A percentile compares a stretch with the other conserved stretches of the same genome.
Evolutionary conservation across 345 rosid species (phyloP).

Genomic region (Mallotus nudiflorus): DNA sequence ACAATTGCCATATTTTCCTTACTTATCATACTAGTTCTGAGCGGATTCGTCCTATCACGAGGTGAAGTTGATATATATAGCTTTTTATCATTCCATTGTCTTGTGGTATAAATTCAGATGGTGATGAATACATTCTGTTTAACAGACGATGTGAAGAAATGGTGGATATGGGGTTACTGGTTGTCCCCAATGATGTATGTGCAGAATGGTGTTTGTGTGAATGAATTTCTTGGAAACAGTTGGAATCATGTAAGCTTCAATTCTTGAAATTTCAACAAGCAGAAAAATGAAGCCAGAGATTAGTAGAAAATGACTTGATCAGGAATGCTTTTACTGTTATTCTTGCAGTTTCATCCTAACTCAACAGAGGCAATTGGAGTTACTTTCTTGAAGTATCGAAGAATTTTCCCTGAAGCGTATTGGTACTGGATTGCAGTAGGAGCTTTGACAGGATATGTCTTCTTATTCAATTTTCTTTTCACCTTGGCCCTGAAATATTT

Average conservation of each 20-base stretch:
- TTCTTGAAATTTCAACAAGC: neutral
- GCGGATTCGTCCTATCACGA: slow-evolving; percentile 61
- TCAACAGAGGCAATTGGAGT: slow-evolving; percentile 73
- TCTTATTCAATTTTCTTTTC: slow-evolving; percentile 69
- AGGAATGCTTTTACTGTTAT: neutral
- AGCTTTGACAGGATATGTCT: slow-evolving; percentile 56
- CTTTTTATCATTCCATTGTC: neutral
- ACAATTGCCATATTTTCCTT: slow-evolving; percentile 51
- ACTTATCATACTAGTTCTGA: slow-evolving; percentile 48
- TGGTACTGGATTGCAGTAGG: slow-evolving; percentile 93
- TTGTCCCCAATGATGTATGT: slow-evolving; percentile 66
- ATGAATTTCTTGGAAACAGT: slow-evolving; percentile 59
- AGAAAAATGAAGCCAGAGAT: neutral
- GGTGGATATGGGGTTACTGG: slow-evolving; percentile 83
- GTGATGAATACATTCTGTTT: slow-evolving; percentile 8
- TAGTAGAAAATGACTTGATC: neutral
- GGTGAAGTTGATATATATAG: slow-evolving; percentile 22
- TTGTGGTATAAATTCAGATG: slow-evolving; percentile 11
- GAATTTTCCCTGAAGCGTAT: slow-evolving; percentile 61
- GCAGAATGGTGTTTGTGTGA: slow-evolving; percentile 57
- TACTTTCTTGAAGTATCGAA: slow-evolving; percentile 58
- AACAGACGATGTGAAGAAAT: slow-evolving; percentile 51
- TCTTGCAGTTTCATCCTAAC: slow-evolving; percentile 50
- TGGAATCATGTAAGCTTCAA: slow-evolving; percentile 56
- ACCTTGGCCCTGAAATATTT: slow-evolving; percentile 64